Percentiles rank a stretch among this genome's conserved stretches.
Evolutionary conservation across 768 basidiomycete genomes (phyloP).

Genomic region (Mycena indigotica): DNA sequence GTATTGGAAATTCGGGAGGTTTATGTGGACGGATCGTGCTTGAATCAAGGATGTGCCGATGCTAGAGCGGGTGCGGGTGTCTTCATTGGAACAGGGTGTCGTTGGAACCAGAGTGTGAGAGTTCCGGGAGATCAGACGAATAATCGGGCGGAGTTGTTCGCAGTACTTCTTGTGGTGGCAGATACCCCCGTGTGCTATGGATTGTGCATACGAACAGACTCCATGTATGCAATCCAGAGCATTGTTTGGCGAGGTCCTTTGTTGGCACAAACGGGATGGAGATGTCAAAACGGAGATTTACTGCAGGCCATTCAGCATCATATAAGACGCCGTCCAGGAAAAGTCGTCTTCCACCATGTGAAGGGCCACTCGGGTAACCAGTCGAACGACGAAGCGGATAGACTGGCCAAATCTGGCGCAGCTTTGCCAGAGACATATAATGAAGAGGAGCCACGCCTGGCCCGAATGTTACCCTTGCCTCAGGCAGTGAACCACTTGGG

Average conservation of each 20-base stretch:
- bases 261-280: slow-evolving; percentile 19
- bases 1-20: not conserved
- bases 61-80: slow-evolving; percentile 7
- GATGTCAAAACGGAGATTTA: not conserved
- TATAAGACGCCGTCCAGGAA: not conserved
- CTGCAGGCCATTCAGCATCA: not conserved
- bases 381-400: not conserved
- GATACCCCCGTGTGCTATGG: not conserved
- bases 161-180: slow-evolving; percentile 12
- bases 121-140: slow-evolving; percentile 16
- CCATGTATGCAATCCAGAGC: slow-evolving; percentile 16
- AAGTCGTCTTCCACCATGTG: not conserved
- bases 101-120: not conserved
- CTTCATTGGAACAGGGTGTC: not conserved
- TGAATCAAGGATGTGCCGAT: not conserved
- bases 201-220: slow-evolving; percentile 16
- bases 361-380: not conserved
- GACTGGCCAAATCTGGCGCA: not conserved
- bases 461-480: not conserved
- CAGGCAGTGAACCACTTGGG: not conserved
- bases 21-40: slow-evolving; percentile 11
- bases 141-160: slow-evolving; percentile 21
- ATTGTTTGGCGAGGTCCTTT: slow-evolving; percentile 2
- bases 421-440: not conserved
- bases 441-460: not conserved